phyloP scores from a whole-genome alignment of 1,139 yeast genomes.

The Pneumocystis carinii region DNA sequence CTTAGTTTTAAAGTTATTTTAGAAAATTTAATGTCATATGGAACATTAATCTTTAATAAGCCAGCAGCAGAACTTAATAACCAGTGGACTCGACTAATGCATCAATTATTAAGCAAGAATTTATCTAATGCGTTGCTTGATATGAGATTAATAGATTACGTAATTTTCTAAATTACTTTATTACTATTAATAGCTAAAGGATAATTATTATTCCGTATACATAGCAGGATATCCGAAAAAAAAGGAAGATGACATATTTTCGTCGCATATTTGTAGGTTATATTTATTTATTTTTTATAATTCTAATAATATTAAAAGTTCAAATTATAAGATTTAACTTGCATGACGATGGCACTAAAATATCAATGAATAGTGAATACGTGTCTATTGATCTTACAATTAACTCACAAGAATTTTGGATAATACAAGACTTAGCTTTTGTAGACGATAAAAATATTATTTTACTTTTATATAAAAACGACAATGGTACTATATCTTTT shows the following conservation, averaged over 20 bases:
- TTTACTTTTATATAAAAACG: conserved; percentile 1
- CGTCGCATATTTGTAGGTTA: not conserved
- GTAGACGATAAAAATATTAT: conserved; percentile 6
- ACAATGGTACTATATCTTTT: not conserved
- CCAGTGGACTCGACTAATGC: not conserved
- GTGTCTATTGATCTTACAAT: not conserved
- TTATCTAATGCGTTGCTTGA: not conserved
- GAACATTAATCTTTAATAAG: not conserved
- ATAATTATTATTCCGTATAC: not conserved
- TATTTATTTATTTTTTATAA: not conserved
- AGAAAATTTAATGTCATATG: not conserved
- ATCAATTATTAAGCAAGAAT: not conserved
- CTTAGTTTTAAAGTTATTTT: not conserved
- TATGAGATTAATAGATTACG: not conserved
- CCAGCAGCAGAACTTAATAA: not conserved
- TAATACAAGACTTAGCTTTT: conserved; percentile 1
- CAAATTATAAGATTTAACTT: not conserved
- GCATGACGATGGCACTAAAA: not conserved
- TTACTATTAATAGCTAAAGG: not conserved
- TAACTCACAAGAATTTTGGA: not conserved
- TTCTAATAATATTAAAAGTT: not conserved
- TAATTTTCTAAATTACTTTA: not conserved
- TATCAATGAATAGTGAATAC: not conserved
- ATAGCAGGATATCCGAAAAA: not conserved
- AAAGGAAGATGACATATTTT: not conserved